Evolutionary conservation across 805 yeast species (phyloP).

Genomic region (Yarrowia bubula): DNA sequence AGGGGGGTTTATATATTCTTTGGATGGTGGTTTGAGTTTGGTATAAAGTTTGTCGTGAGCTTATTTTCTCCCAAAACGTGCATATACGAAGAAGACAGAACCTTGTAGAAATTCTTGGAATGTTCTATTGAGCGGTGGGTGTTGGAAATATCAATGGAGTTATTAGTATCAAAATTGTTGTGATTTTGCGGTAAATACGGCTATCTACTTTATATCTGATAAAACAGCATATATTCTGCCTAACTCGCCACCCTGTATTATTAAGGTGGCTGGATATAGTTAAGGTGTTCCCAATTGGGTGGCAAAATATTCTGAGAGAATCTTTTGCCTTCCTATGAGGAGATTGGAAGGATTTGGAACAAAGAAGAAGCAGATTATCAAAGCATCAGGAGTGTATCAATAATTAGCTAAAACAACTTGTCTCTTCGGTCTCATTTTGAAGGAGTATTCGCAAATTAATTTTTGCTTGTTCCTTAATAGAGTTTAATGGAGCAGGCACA

Average conservation of each 20-base stretch:
- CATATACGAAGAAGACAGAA: background rate
- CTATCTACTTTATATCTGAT: no score
- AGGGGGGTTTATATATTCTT: conserved; percentile 1
- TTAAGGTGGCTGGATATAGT: background rate
- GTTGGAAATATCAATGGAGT: background rate
- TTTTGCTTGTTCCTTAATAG: no score
- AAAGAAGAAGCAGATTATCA: no score
- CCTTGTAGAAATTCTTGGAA: background rate
- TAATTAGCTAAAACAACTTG: background rate
- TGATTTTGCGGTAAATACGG: background rate
- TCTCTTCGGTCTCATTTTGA: no score
- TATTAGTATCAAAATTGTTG: background rate
- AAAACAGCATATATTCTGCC: no score
- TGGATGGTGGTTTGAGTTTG: background rate
- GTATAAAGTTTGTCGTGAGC: background rate
- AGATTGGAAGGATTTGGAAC: background rate
- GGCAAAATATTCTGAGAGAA: background rate
- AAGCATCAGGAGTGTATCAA: no score
- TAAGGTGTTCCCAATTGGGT: background rate
- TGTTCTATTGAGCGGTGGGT: background rate
- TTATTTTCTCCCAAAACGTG: background rate
- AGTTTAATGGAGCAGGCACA: no score
- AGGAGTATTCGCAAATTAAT: no score
- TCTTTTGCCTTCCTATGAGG: background rate
- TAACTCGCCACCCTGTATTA: no score